A percentile compares a stretch with the other conserved stretches of the same genome.
phyloP scores from a whole-genome alignment of 2,329 filamentous ascomycete species.

The Ophiostoma ips region DNA sequence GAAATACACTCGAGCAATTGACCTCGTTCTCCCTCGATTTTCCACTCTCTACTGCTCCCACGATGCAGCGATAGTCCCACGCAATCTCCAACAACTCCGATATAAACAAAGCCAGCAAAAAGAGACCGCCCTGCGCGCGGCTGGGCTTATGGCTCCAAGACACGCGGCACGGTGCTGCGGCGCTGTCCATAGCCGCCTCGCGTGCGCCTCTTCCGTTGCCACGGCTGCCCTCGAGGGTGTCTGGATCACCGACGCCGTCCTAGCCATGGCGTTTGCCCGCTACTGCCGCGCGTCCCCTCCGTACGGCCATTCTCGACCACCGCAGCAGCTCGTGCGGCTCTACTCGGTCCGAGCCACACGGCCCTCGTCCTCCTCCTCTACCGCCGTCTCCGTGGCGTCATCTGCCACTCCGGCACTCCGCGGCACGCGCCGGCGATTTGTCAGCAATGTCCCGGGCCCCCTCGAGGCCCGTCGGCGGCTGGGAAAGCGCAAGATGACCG shows the following conservation, averaged over 20 bases:
- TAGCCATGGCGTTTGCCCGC: conserved; percentile 35
- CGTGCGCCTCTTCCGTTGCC: neutral
- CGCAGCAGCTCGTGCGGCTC: too few species aligned
- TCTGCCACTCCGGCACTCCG: conserved; percentile 15
- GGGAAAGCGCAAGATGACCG: conserved; percentile 40
- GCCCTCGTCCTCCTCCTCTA: too few species aligned
- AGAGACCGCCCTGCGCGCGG: neutral
- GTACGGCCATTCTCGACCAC: neutral
- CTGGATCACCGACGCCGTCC: conserved; percentile 46
- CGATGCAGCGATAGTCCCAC: too few species aligned
- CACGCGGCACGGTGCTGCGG: conserved; percentile 8
- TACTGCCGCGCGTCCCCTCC: conserved; percentile 20
- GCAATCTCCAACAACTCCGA: neutral
- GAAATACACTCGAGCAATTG: too few species aligned
- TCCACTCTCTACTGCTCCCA: too few species aligned
- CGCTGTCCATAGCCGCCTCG: neutral
- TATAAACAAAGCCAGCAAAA: conserved; percentile 1
- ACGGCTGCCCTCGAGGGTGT: conserved; percentile 25
- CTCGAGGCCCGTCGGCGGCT: conserved; percentile 40
- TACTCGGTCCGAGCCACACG: too few species aligned
- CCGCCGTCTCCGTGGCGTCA: neutral
- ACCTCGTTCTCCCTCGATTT: too few species aligned
- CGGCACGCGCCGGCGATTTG: conserved; percentile 16
- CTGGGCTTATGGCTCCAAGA: conserved; percentile 10
- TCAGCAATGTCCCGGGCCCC: conserved; percentile 34